phyloP scores from a whole-genome alignment of 1,284 basidiomycete genomes.

The Lentinula novae-zelandiae region DNA sequence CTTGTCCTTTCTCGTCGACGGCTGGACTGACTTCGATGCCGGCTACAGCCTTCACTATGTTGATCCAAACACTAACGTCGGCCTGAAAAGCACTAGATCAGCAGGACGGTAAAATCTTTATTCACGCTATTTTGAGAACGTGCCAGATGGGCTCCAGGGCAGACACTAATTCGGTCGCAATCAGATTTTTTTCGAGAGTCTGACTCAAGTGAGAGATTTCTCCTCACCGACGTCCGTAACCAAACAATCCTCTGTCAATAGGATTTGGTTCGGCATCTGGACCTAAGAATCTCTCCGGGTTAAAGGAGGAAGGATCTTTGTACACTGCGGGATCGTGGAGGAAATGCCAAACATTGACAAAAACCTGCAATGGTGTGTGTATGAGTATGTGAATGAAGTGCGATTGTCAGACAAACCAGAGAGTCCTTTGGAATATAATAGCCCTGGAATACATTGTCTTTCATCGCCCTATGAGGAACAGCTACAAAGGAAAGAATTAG shows the following conservation, averaged over 20 bases:
- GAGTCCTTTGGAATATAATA: constrained; percentile 33
- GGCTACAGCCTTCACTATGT: constrained; percentile 17
- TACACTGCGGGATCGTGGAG: constrained; percentile 26
- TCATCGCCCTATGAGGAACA: constrained; percentile 27
- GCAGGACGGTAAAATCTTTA: background rate
- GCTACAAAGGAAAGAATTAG: background rate
- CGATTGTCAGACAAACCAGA: constrained; percentile 21
- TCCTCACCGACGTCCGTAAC: constrained; percentile 15
- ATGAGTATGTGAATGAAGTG: background rate
- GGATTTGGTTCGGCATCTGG: constrained; percentile 14
- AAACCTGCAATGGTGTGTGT: background rate
- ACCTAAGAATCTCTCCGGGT: constrained; percentile 25
- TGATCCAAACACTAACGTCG: constrained; percentile 19
- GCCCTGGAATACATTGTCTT: constrained; percentile 31
- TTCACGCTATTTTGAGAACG: background rate
- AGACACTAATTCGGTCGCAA: background rate
- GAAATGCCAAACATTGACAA: constrained; percentile 13
- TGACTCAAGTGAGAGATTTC: background rate
- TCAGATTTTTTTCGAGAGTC: background rate
- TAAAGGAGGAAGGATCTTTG: constrained; percentile 25
- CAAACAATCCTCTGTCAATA: constrained; percentile 15
- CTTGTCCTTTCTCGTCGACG: constrained; percentile 9
- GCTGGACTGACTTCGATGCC: constrained; percentile 14
- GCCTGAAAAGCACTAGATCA: background rate
- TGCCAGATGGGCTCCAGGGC: constrained; percentile 13